phyloP scores from a whole-genome alignment of 352 stramenopile genomes.

The Phytophthora uliginosa region DNA sequence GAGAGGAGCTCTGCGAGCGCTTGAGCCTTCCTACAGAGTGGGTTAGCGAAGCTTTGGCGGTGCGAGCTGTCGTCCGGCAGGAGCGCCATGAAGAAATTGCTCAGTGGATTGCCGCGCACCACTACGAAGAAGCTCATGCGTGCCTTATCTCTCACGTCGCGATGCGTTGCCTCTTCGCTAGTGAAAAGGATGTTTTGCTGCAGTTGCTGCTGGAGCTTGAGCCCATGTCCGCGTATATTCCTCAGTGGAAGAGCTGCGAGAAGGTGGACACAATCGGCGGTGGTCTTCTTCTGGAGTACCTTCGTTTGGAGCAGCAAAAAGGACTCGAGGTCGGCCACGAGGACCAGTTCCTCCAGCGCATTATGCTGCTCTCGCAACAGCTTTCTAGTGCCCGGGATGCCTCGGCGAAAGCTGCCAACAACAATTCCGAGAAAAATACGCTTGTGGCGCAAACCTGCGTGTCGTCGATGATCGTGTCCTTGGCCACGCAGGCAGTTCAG shows the following conservation, averaged over 20 bases:
- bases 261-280: slow-evolving; percentile 61
- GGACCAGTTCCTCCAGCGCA: slow-evolving; percentile 67
- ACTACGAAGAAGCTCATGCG: slow-evolving; percentile 72
- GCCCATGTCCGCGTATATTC: slow-evolving; percentile 57
- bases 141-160: slow-evolving; percentile 71
- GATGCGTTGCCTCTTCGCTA: slow-evolving; percentile 68
- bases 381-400: slow-evolving; percentile 53
- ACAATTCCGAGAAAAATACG: slow-evolving; percentile 29
- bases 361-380: slow-evolving; percentile 65
- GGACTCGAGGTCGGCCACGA: slow-evolving; percentile 64
- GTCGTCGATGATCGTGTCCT: slow-evolving; percentile 71
- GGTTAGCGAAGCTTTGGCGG: slow-evolving; percentile 75
- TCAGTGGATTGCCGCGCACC: slow-evolving; percentile 73
- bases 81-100: slow-evolving; percentile 76
- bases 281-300: slow-evolving; percentile 75
- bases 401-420: slow-evolving; percentile 28
- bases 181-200: slow-evolving; percentile 63
- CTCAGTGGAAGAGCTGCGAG: slow-evolving; percentile 71
- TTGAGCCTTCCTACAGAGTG: slow-evolving; percentile 68
- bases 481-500: slow-evolving; percentile 63
- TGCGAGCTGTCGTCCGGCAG: slow-evolving; percentile 57
- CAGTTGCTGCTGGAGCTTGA: slow-evolving; percentile 72
- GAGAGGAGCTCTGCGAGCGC: slow-evolving; percentile 62
- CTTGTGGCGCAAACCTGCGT: slow-evolving; percentile 61
- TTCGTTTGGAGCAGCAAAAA: slow-evolving; percentile 72